A percentile compares a stretch with the other conserved stretches of the same genome.
phyloP scores from a whole-genome alignment of 495 filamentous ascomycete genomes.

The Alectoria sarmentosa region DNA sequence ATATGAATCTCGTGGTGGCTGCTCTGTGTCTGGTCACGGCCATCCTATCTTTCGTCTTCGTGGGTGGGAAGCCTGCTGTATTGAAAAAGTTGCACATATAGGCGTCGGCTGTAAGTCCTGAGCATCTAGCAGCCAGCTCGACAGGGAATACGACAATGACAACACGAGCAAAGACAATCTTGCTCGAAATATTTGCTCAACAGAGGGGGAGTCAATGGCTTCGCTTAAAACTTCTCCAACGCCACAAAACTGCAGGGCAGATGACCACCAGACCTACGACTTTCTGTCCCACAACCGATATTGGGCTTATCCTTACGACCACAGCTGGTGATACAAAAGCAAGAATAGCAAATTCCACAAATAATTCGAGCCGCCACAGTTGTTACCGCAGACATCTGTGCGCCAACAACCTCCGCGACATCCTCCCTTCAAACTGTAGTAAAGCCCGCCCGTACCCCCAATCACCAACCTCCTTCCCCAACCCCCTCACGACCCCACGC shows the following conservation, averaged over 20 bases:
- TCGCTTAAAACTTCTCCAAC: background rate
- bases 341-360: too few species aligned
- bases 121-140: background rate
- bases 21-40: conserved; percentile 39
- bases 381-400: too few species aligned
- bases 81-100: conserved; percentile 6
- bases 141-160: background rate
- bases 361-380: too few species aligned
- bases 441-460: too few species aligned
- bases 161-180: background rate
- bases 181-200: background rate
- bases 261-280: background rate
- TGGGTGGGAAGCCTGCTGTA: conserved; percentile 38
- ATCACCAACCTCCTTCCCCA: too few species aligned
- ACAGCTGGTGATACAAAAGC: too few species aligned
- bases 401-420: too few species aligned
- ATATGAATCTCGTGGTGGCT: conserved; percentile 50
- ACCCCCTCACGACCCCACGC: too few species aligned
- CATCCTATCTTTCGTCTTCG: conserved; percentile 37
- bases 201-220: background rate
- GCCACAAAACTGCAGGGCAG: background rate
- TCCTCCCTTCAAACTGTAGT: too few species aligned
- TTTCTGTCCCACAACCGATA: too few species aligned
- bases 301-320: too few species aligned
- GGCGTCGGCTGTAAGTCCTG: background rate